A percentile compares a stretch with the other conserved stretches of the same genome.
Conservation (phyloP, 164 flowering plant genomes). For the Kalanchoe fedtschenkoi region DNA sequence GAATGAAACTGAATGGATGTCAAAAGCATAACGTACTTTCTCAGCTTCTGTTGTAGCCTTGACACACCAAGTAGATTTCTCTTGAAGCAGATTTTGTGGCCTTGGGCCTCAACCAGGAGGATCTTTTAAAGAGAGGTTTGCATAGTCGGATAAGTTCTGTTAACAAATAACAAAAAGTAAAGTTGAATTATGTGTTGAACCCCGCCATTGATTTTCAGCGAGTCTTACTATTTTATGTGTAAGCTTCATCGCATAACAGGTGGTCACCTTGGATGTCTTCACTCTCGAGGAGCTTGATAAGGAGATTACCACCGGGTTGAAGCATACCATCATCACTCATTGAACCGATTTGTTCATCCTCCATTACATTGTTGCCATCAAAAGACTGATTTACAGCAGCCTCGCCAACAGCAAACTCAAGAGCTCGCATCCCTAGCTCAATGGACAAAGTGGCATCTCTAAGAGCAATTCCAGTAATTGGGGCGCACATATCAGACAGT, state of each 20-base stretch:
- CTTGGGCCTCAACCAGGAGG: conserved; percentile 88
- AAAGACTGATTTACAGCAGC: conserved; percentile 14
- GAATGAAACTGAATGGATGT: background rate
- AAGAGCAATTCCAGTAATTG: conserved; percentile 74
- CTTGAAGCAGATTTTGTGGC: conserved; percentile 86
- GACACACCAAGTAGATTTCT: conserved; percentile 93
- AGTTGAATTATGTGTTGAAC: background rate
- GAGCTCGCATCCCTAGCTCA: conserved; percentile 78
- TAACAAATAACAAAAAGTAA: conserved; percentile 9
- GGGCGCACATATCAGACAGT: conserved; percentile 95
- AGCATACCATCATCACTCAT: conserved; percentile 36
- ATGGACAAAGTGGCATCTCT: conserved; percentile 77
- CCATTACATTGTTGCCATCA: conserved; percentile 13
- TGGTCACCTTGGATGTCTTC: conserved; percentile 67
- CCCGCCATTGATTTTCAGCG: background rate
- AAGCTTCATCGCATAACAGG: background rate
- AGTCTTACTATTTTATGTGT: background rate
- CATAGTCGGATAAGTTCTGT: conserved; percentile 55
- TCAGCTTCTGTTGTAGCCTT: conserved; percentile 23
- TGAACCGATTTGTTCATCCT: conserved; percentile 5
- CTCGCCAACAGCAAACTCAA: conserved; percentile 67
- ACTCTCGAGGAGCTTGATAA: conserved; percentile 83
- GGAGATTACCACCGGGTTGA: conserved; percentile 66
- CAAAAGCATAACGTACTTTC: background rate
- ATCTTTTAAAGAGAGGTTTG: conserved; percentile 67